These are phyloP conservation scores for Rhodamnia argentea DNA, from an alignment of 345 rosid genomes.

Conservation along the genomic window DNA sequence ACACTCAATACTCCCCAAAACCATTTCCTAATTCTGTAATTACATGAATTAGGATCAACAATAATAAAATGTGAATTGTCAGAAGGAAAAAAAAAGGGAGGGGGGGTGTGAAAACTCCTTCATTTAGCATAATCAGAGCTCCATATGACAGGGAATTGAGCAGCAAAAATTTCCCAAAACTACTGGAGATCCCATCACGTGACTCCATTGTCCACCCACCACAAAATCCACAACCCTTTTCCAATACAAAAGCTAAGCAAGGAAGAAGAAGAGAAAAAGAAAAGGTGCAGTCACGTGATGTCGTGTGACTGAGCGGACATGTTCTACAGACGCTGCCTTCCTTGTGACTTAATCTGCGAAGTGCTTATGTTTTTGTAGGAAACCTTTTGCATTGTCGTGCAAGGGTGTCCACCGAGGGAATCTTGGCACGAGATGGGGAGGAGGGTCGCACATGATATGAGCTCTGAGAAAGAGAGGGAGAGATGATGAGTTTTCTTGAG, in stretches of 20 bases:
- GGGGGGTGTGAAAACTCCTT: neutral
- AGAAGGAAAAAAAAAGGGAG: neutral
- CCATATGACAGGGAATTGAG: neutral
- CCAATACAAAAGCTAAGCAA: neutral
- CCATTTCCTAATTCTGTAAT: neutral
- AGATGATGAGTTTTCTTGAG: neutral
- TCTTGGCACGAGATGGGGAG: conserved; percentile 2
- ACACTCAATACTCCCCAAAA: neutral
- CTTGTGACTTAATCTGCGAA: neutral
- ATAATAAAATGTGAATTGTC: neutral
- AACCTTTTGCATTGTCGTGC: neutral
- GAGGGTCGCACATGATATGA: neutral
- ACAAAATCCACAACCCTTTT: neutral
- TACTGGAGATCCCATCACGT: neutral
- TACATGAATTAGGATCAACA: neutral
- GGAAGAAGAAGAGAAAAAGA: neutral
- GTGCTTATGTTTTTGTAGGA: neutral
- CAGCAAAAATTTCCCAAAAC: neutral
- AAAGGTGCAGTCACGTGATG: conserved; percentile 7
- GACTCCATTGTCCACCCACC: conserved; percentile 3
- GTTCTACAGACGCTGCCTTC: neutral
- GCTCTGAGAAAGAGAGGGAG: neutral
- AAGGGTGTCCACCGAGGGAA: conserved; percentile 1
- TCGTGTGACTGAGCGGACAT: neutral
- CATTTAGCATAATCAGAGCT: neutral